These are phyloP conservation scores for Xylariaceae sp. DNA, from an alignment of 2,329 filamentous ascomycete genomes.

Conservation along the genomic window DNA sequence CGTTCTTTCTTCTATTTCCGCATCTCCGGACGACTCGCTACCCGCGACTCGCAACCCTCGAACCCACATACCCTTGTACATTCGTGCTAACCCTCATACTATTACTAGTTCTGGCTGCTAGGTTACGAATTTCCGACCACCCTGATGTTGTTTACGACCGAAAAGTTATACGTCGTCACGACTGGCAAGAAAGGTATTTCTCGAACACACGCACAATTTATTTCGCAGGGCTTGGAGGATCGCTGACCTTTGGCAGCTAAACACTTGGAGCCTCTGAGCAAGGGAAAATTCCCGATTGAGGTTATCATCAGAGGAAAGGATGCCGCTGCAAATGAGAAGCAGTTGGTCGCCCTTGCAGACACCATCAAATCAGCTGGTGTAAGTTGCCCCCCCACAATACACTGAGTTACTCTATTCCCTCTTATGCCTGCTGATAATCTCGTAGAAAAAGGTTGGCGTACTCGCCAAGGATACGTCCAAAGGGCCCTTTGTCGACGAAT, in stretches of 20 bases:
- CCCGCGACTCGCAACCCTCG: neutral
- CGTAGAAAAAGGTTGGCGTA: constrained; percentile 81
- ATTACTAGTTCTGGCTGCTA: constrained; percentile 83
- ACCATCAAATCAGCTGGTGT: constrained; percentile 84
- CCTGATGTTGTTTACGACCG: constrained; percentile 84
- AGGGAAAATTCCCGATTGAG: constrained; percentile 87
- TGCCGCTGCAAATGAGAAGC: constrained; percentile 82
- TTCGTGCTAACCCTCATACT: constrained; percentile 7
- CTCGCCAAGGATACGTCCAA: constrained; percentile 78
- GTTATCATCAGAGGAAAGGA: constrained; percentile 91
- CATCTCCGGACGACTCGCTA: neutral
- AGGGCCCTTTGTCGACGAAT: constrained; percentile 92
- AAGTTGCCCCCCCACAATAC: constrained; percentile 39
- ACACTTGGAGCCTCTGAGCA: constrained; percentile 86
- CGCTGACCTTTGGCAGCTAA: constrained; percentile 60
- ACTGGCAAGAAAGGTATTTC: constrained; percentile 88
- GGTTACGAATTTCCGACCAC: constrained; percentile 98
- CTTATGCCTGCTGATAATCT: constrained; percentile 15
- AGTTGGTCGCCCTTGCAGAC: constrained; percentile 78
- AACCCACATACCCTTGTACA: neutral
- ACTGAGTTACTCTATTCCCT: neutral
- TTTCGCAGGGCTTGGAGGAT: neutral
- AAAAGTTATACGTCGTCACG: constrained; percentile 86
- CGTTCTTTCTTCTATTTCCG: neutral
- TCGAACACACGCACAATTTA: neutral